Conservation (phyloP, 805 yeast genomes). For the Candida dendrica region DNA sequence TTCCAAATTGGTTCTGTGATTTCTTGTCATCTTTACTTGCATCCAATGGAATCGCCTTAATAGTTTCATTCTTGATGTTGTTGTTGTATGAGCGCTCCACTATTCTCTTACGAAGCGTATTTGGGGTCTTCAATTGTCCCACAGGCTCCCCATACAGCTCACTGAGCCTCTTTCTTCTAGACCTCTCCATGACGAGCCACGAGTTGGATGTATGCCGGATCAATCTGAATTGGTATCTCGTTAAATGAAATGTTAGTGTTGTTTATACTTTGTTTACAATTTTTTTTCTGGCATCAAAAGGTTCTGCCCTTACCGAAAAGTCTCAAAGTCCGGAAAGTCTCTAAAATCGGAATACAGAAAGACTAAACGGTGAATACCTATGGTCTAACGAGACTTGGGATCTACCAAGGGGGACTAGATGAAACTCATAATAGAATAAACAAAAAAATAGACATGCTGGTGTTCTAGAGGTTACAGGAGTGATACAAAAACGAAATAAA, state of each 20-base stretch:
- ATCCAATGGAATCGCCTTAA: neutral
- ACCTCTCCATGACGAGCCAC: slow-evolving; percentile 17
- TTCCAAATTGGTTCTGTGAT: neutral
- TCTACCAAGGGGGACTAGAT: neutral
- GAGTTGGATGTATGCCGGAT: neutral
- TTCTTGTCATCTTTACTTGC: neutral
- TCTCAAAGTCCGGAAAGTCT: neutral
- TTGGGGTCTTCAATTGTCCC: slow-evolving; percentile 9
- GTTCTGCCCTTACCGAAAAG: neutral
- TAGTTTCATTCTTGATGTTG: slow-evolving; percentile 2
- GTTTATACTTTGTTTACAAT: neutral
- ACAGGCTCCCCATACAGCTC: slow-evolving; percentile 18
- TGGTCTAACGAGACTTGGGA: neutral
- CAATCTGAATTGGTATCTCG: neutral
- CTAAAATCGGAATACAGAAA: no score
- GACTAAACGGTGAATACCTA: no score
- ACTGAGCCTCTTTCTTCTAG: slow-evolving; percentile 22
- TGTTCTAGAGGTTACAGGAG: no score
- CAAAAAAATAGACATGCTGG: no score
- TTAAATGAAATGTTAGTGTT: no score
- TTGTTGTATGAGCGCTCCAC: slow-evolving; percentile 7
- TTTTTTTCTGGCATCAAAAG: neutral
- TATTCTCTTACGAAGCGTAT: slow-evolving; percentile 9
- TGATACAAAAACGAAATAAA: no score
- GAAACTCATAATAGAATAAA: no score